Evolutionary conservation across 768 basidiomycete species (phyloP).

Genomic region (Tremella fuciformis): DNA sequence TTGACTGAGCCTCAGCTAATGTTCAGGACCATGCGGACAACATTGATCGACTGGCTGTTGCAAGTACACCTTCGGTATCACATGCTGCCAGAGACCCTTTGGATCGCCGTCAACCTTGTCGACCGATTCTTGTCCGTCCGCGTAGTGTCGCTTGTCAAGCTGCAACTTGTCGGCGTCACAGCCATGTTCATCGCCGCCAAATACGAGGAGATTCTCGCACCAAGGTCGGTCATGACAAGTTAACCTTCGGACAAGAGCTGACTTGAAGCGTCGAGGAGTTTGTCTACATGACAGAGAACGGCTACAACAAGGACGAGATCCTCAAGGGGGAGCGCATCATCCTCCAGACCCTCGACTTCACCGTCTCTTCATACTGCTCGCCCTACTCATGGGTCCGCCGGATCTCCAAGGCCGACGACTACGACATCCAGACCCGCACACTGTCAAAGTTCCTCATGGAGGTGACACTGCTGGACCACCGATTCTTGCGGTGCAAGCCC

Average conservation of each 20-base stretch:
- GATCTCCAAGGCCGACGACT: conserved; percentile 98
- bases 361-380: conserved; percentile 94
- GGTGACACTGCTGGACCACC: conserved; percentile 85
- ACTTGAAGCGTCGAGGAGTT: conserved; percentile 77
- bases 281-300: conserved; percentile 95
- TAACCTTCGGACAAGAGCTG: not conserved
- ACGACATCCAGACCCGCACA: conserved; percentile 95
- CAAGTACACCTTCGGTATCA: conserved; percentile 98
- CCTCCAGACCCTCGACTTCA: conserved; percentile 87
- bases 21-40: conserved; percentile 89
- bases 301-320: conserved; percentile 91
- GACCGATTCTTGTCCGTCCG: conserved; percentile 88
- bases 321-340: conserved; percentile 97
- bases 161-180: conserved; percentile 94
- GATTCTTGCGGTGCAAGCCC: conserved; percentile 89
- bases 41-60: conserved; percentile 94
- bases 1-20: not conserved
- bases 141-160: conserved; percentile 80
- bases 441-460: conserved; percentile 97
- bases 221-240: conserved; percentile 57
- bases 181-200: conserved; percentile 99
- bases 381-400: conserved; percentile 99
- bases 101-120: conserved; percentile 97
- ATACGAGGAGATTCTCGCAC: conserved; percentile 98
- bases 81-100: conserved; percentile 97